Percentiles rank a stretch among this genome's conserved stretches.
These are phyloP conservation scores for Ceratobasidium sp. DNA, from an alignment of 1,284 basidiomycete species.

Conservation along the genomic window DNA sequence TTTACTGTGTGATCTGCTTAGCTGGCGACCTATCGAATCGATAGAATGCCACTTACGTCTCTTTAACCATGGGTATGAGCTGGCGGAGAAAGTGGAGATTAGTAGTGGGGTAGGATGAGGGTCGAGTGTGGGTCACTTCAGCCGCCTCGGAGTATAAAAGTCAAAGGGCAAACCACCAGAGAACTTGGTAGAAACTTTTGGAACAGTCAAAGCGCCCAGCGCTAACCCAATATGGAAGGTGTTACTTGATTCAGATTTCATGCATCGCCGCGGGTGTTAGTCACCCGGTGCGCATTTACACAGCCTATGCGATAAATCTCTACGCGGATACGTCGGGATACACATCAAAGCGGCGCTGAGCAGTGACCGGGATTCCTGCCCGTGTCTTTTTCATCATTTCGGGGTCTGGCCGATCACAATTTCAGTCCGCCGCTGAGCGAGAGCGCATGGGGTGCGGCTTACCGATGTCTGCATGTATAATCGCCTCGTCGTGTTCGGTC, in stretches of 20 bases:
- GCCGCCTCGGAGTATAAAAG: conserved; percentile 30
- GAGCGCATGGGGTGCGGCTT: conserved; percentile 47
- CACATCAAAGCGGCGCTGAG: conserved; percentile 89
- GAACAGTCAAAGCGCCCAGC: conserved; percentile 30
- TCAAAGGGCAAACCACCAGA: conserved; percentile 13
- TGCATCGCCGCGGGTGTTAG: conserved; percentile 12
- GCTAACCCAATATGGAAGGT: conserved; percentile 28
- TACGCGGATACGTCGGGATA: conserved; percentile 69
- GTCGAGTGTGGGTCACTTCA: conserved; percentile 2
- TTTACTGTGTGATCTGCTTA: conserved; percentile 61
- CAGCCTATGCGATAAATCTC: conserved; percentile 15
- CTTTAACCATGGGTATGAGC: conserved; percentile 49
- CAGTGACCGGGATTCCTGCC: conserved; percentile 84
- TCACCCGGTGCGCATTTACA: conserved; percentile 4
- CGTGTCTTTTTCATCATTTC: conserved; percentile 71
- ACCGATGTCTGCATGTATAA: conserved; percentile 84
- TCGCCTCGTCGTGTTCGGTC: conserved; percentile 80
- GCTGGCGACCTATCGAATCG: background rate
- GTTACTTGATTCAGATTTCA: background rate
- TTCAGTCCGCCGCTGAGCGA: conserved; percentile 14
- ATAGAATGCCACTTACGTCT: conserved; percentile 49
- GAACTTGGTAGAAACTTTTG: conserved; percentile 32
- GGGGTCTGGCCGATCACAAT: conserved; percentile 63
- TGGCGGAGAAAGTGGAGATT: conserved; percentile 14
- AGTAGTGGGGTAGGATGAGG: background rate